Evolutionary conservation across 305 asterid genomes (phyloP), one percentile per base, ranked within the genome.

Genomic region (Andrographis paniculata): DNA sequence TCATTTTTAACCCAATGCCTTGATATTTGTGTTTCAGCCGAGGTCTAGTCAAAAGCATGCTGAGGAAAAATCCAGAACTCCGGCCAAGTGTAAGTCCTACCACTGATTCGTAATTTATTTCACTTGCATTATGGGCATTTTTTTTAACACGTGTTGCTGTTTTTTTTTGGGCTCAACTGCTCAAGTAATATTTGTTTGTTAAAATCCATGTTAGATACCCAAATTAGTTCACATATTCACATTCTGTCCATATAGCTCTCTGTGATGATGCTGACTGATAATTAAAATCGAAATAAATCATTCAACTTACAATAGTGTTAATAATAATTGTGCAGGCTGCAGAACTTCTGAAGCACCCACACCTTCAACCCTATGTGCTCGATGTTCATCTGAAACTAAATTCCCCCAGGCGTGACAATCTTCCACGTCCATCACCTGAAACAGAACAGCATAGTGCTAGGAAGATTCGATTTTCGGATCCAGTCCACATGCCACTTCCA

Each of bases 11-110:
- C 30, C 30, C 8, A 23, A 61, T 35, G 20, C 51, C 55, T 18
- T 30, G 39, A 35, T 52, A 46, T 59, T 39, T 69, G 48, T 55
- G 42, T 55, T 52, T 23, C 82, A 88, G 97, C 70, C 93, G 95
- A 47, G 82, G 93, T 61, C 82, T 88, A 42, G 71, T 85, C 59
- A 88, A 85, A 76, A 82, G 91, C 82, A 82, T 88, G 95, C 81
- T 88, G 74, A 71, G 97, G 76, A 85, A 67, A 72, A 82, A 75
- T 66, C 94, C 97, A 23, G 94, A 79, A 66, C 78, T 76, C 55
- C 83, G 95, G 50, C 95, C 92, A 12, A 79, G 77, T 31, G 97
- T 87, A 81, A 62, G 92, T 56, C 48, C 35, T 45, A 38, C 53
- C 47, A 62, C 36, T 45, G 39, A 49, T 55, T 51, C 57, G 38